A percentile compares a stretch with the other conserved stretches of the same genome.
phyloP scores from a whole-genome alignment of 352 stramenopile species.

The Globisporangium irregulare region DNA sequence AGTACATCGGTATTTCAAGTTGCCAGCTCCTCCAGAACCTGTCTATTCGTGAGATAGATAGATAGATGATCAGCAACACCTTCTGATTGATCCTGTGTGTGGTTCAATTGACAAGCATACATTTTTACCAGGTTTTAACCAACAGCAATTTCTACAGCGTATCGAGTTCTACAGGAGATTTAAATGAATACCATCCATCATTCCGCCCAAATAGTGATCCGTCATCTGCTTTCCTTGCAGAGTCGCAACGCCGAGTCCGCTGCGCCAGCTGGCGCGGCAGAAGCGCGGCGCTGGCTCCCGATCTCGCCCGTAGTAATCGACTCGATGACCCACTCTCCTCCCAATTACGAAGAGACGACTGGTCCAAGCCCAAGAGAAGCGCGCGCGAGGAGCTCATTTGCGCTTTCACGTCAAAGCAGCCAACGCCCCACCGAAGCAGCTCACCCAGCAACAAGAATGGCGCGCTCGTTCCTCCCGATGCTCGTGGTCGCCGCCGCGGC shows the following conservation, averaged over 20 bases:
- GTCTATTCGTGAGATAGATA: background rate
- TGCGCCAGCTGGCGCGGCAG: background rate
- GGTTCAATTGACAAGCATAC: too few species aligned
- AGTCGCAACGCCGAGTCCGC: too few species aligned
- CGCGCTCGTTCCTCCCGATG: background rate
- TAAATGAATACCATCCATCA: background rate
- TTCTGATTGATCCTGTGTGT: too few species aligned
- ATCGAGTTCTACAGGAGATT: background rate
- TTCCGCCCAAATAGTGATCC: background rate
- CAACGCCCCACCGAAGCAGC: background rate
- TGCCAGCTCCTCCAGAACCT: background rate
- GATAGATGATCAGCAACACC: background rate
- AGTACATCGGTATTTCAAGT: background rate
- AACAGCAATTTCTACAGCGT: too few species aligned
- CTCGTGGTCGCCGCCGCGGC: slow-evolving; percentile 4
- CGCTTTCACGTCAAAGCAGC: background rate
- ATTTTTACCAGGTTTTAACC: too few species aligned
- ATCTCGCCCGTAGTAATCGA: background rate
- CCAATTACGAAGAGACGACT: background rate
- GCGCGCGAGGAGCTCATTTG: slow-evolving; percentile 1
- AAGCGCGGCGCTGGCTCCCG: background rate
- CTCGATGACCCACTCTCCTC: background rate
- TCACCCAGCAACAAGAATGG: background rate
- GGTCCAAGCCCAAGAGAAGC: background rate
- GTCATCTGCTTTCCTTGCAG: background rate